phyloP scores from a whole-genome alignment of 1,284 basidiomycete genomes.

The Pterula multifida region DNA sequence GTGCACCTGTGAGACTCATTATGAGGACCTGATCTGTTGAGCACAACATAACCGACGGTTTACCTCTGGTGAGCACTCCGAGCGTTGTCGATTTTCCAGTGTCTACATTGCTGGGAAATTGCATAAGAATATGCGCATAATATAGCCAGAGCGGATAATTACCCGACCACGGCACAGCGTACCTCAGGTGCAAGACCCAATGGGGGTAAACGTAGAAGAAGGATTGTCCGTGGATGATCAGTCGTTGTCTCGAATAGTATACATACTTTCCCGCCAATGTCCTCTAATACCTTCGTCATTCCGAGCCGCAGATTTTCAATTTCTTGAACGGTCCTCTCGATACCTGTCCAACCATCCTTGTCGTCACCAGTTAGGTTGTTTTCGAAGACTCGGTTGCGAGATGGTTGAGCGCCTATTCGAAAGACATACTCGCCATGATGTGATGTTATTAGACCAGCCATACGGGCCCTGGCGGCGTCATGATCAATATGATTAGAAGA shows the following conservation, averaged over 20 bases:
- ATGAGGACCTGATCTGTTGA: slow-evolving; percentile 12
- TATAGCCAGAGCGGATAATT: neutral
- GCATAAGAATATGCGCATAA: no score
- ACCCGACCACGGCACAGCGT: slow-evolving; percentile 85
- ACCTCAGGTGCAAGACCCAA: slow-evolving; percentile 76
- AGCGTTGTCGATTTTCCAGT: slow-evolving; percentile 92
- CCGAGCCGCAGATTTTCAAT: slow-evolving; percentile 32
- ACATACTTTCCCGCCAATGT: slow-evolving; percentile 68
- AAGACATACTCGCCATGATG: slow-evolving; percentile 60
- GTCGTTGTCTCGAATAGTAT: slow-evolving; percentile 35
- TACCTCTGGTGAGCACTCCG: slow-evolving; percentile 74
- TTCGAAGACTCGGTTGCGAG: slow-evolving; percentile 38
- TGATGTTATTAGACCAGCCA: slow-evolving; percentile 55
- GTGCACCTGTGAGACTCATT: slow-evolving; percentile 42
- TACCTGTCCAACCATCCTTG: slow-evolving; percentile 42
- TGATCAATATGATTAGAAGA: slow-evolving; percentile 29
- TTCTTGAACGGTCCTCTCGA: slow-evolving; percentile 34
- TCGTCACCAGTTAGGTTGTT: slow-evolving; percentile 22
- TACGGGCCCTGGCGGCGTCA: slow-evolving; percentile 44
- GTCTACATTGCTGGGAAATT: slow-evolving; percentile 55
- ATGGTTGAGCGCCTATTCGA: slow-evolving; percentile 53
- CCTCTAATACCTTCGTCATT: slow-evolving; percentile 42
- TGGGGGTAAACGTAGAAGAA: slow-evolving; percentile 62
- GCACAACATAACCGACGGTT: neutral
- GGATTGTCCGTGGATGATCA: slow-evolving; percentile 38